Conservation (phyloP, 106 monocot genomes). For the Alisma plantagoaquatica region DNA sequence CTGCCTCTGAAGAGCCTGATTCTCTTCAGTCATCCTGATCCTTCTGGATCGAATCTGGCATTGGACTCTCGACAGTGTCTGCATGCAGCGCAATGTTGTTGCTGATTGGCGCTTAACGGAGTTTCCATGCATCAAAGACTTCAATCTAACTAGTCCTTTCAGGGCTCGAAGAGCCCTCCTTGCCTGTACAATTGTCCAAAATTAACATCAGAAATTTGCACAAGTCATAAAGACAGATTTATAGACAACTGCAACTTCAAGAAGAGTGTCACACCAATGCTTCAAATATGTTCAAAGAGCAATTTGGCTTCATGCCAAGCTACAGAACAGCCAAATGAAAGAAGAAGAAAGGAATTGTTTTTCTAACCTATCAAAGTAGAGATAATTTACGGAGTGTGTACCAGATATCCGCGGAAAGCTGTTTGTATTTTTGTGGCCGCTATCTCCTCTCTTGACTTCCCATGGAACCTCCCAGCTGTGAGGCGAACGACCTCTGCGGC, state of each 20-base stretch:
- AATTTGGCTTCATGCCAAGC: too few relatives aligned
- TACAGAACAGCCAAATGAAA: too few relatives aligned
- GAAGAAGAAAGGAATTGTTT: too few relatives aligned
- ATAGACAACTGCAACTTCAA: too few relatives aligned
- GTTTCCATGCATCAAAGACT: conserved; percentile 61
- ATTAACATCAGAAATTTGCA: too few relatives aligned
- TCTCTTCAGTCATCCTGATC: conserved; percentile 84
- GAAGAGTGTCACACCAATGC: too few relatives aligned
- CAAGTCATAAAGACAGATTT: too few relatives aligned
- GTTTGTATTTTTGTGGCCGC: conserved; percentile 13
- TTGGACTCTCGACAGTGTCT: conserved; percentile 83
- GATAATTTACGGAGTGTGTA: not conserved
- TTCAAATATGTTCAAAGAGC: too few relatives aligned
- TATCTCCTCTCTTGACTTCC: conserved; percentile 11
- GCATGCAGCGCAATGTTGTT: conserved; percentile 86
- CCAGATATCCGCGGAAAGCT: conserved; percentile 10
- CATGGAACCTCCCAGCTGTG: conserved; percentile 10
- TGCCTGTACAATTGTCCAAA: conserved; percentile 56
- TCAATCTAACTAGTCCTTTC: conserved; percentile 82
- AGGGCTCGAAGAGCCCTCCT: conserved; percentile 79
- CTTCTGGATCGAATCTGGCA: conserved; percentile 76
- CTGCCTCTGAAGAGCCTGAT: conserved; percentile 85
- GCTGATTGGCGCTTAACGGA: conserved; percentile 83
- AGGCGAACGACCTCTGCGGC: conserved; percentile 30
- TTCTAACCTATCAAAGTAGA: not conserved